Evolutionary conservation across 2,329 filamentous ascomycete species (phyloP).

Genomic region (Cytospora leucostoma): DNA sequence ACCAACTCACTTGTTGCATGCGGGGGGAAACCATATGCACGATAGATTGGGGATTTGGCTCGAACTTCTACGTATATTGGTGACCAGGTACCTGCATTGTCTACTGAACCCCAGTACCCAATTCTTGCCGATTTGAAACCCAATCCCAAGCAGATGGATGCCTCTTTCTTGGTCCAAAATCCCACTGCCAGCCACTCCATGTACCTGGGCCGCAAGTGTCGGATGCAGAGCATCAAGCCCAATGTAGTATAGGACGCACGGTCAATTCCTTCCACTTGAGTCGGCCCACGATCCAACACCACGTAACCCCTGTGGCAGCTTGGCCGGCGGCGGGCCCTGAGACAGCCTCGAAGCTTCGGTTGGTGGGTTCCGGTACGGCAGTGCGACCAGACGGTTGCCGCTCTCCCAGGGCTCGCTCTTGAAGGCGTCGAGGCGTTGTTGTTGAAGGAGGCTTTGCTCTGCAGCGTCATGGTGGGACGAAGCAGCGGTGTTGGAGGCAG

Average conservation of each 20-base stretch:
- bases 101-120: no score
- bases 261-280: background rate
- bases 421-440: slow-evolving; percentile 2
- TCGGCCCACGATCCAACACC: background rate
- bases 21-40: no score
- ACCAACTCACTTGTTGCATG: no score
- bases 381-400: background rate
- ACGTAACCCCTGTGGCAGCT: background rate
- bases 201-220: no score
- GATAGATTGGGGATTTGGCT: no score
- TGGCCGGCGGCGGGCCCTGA: background rate
- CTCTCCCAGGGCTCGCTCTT: slow-evolving; percentile 1
- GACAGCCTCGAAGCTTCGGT: background rate
- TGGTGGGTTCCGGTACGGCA: background rate
- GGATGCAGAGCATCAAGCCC: background rate
- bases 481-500: background rate
- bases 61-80: no score
- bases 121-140: no score
- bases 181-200: no score
- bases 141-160: no score
- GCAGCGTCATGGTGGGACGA: background rate
- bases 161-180: no score
- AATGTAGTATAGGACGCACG: background rate
- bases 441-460: background rate
- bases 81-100: no score